A percentile compares a stretch with the other conserved stretches of the same genome.
These are phyloP conservation scores for Eruca vesicaria DNA, from an alignment of 441 rosid species.

Conservation along the genomic window DNA sequence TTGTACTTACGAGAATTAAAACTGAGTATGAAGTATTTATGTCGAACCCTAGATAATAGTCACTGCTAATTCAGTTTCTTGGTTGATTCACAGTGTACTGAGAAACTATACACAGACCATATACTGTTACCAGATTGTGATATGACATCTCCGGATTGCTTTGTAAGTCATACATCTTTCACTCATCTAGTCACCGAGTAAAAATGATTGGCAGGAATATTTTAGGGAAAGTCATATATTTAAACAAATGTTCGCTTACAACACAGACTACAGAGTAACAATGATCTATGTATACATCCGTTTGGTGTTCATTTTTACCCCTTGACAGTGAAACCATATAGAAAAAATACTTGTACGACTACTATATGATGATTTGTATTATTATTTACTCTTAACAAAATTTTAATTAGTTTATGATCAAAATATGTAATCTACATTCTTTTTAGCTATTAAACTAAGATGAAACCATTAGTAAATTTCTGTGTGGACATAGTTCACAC, in stretches of 20 bases:
- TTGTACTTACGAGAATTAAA: no score
- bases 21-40: no score
- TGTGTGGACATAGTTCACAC: neutral
- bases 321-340: neutral
- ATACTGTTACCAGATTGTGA: constrained; percentile 8
- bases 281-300: neutral
- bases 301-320: neutral
- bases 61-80: neutral
- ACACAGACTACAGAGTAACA: neutral
- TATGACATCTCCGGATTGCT: constrained; percentile 9
- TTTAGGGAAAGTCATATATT: neutral
- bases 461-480: neutral
- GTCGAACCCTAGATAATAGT: no score
- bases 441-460: neutral
- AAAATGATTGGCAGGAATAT: neutral
- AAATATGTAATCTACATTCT: neutral
- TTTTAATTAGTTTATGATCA: neutral
- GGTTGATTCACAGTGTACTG: constrained; percentile 37
- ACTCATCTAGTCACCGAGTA: neutral
- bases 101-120: neutral
- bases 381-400: neutral
- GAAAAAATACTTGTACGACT: neutral
- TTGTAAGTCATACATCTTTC: constrained; percentile 6
- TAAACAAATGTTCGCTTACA: neutral
- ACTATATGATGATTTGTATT: neutral